Percentiles rank a stretch among this genome's conserved stretches.
phyloP scores from a whole-genome alignment of 2,329 filamentous ascomycete genomes.

The Dothideomycetes sp. region DNA sequence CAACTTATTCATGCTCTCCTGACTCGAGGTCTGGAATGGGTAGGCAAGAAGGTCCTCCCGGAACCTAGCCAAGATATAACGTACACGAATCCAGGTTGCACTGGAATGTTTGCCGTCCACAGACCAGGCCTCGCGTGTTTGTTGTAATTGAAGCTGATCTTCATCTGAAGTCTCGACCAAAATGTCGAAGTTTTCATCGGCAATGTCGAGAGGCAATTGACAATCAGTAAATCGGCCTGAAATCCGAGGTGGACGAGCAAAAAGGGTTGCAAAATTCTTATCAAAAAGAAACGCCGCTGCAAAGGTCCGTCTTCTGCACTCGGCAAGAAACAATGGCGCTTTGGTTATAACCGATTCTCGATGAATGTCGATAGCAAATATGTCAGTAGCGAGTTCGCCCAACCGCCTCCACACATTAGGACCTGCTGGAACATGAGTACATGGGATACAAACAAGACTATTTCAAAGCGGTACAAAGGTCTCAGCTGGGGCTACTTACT shows the following conservation, averaged over 20 bases:
- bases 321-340: constrained; percentile 18
- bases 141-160: no score
- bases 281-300: constrained; percentile 15
- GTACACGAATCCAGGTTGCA: constrained; percentile 3
- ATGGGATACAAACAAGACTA: neutral
- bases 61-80: constrained; percentile 2
- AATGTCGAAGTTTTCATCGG: constrained; percentile 13
- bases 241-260: constrained; percentile 18
- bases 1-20: neutral
- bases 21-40: neutral
- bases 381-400: constrained; percentile 58
- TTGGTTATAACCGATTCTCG: constrained; percentile 16
- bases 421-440: neutral
- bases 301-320: constrained; percentile 13
- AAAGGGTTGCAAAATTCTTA: constrained; percentile 17
- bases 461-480: no score
- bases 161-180: constrained; percentile 1
- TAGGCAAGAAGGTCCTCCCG: constrained; percentile 3
- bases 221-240: constrained; percentile 11
- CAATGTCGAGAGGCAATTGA: constrained; percentile 14
- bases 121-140: no score
- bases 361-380: constrained; percentile 42
- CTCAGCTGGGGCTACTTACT: neutral
- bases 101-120: neutral
- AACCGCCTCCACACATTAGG: constrained; percentile 13